Base-by-base conservation (phyloP, 1,284 basidiomycete genomes). In the Ganoderma meredithae region DNA sequence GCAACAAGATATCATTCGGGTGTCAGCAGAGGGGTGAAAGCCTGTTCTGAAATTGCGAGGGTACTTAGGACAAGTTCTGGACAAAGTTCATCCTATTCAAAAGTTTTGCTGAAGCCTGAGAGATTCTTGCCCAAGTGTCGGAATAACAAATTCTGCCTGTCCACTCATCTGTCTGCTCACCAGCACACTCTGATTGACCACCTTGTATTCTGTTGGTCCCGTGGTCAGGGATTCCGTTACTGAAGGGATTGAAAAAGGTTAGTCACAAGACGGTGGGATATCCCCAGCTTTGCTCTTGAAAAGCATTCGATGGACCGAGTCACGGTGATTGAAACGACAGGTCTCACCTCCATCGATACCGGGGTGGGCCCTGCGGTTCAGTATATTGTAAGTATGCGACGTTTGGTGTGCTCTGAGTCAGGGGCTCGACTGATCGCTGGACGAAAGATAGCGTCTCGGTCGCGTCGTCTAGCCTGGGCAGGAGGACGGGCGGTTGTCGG, bases 401-500 rank as follows among this genome's bases (percentile, higher is more conserved):
- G n/a, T 36, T 56, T 56, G 31, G 15, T 47, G 19, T 27, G 52
- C 12, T 47, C 44, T 47, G 44, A 47, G 9, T 36, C 33, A 56
- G 31, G 31, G 6, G 5, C 55, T 58, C 12, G 55, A 56, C 8
- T 27, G 55, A 39, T 39, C 12, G 36, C 55, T 58, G 36, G 55
- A 22, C n/a, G 55, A 56, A 56, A 39, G 55, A 56, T 36, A 53
- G 13, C 52, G 17, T 55, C 27, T 55, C 17, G 52, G 47, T 52
- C 47, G 47, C 22, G 12, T 52, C 22, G 22, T 52, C 47, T 22
- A 25, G 3, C 47, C 10, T 52, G 31, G 31, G 31, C 22, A 40
- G n/a, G 17, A 40, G n/a, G 8, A 22, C 39, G 22, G 36, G 36
- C n/a, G 7, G n/a, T 22, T 19, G 13, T 63, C 67, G 70, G 67